Evolutionary conservation across 768 basidiomycete genomes (phyloP).

Genomic region (Kwoniella sp.): DNA sequence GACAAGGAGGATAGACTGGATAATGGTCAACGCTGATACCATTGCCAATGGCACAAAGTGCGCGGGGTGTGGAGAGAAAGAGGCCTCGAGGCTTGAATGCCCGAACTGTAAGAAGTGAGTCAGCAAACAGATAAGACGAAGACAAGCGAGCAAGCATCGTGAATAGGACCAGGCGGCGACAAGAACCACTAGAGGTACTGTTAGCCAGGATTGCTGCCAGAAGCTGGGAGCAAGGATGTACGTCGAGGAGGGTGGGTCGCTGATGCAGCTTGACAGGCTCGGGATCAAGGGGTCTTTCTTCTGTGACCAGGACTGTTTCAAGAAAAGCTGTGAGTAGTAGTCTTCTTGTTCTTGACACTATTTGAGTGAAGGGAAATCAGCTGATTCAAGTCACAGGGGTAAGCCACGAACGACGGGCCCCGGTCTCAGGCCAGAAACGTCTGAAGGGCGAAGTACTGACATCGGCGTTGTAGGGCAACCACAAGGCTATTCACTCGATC

Average conservation of each 20-base stretch:
- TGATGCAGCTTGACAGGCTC: constrained; percentile 53
- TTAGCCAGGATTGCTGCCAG: not conserved
- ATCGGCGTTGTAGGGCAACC: constrained; percentile 40
- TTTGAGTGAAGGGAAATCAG: not conserved
- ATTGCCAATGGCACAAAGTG: constrained; percentile 44
- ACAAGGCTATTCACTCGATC: constrained; percentile 54
- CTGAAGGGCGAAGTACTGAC: too few relatives aligned
- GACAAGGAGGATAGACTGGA: too few relatives aligned
- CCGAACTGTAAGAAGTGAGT: constrained; percentile 89
- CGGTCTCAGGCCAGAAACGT: too few relatives aligned
- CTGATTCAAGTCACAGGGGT: constrained; percentile 38
- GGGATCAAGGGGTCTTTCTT: constrained; percentile 62
- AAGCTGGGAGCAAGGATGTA: not conserved
- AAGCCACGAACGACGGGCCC: too few relatives aligned
- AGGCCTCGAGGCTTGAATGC: constrained; percentile 83
- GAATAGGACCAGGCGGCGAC: not conserved
- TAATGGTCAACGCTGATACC: not conserved
- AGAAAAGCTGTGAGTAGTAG: constrained; percentile 74
- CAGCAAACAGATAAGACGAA: too few relatives aligned
- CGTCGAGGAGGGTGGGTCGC: not conserved
- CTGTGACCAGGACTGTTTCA: constrained; percentile 96
- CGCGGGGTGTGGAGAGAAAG: constrained; percentile 66
- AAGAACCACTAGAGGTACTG: too few relatives aligned
- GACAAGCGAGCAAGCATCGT: not conserved
- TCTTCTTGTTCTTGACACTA: constrained; percentile 47